Evolutionary conservation across 768 basidiomycete genomes (phyloP), one percentile per base, ranked within the genome.

Genomic region (Sarcodon sp.): DNA sequence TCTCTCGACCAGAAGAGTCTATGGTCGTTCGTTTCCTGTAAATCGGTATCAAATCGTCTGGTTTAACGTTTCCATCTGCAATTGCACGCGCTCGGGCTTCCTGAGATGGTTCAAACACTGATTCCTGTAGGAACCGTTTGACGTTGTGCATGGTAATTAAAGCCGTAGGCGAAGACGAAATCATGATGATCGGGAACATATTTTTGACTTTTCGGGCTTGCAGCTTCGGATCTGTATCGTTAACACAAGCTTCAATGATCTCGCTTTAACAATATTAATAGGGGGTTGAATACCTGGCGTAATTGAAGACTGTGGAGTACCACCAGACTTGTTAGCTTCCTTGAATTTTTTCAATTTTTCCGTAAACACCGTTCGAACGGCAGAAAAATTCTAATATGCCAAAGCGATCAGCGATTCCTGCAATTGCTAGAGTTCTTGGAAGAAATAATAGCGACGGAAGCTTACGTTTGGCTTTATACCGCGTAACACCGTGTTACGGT

Each of bases 141-240:
- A 98, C 90, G 58, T 99, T 99, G 75, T 92, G 82, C 90, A 99
- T 96, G 6, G 91, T 96, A 60, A 99, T 83, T 48, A 99, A 77
- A 3, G 91, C 82, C 1, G 94, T 97, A 0, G 92, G 92, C 12
- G 86, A 92, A 0, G 92, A 94, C 0, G 93, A 94, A 38, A 99
- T 92, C 69, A 98, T 86, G 64, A 98, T 96, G 59, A 99, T 98
- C 0, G 94, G 94, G 64, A 85, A 85, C 57, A 75, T 79, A 58
- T 79, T 80, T 53, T 76, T 83, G 87, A 80, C 72, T 75, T 87
- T 88, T 33, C 80, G 77, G 2, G 76, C 75, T 51, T 75, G 73
- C 55, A 79, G 56, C 54, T 83, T 83, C 3, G 75, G 64, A 50
- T 84, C 81, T 64, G 51, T 4, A 16, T 16, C 31, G 21, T 27